Evolutionary conservation across 2,329 filamentous ascomycete genomes (phyloP), one percentile per base, ranked within the genome.

Genomic region (Ophiostoma montium): DNA sequence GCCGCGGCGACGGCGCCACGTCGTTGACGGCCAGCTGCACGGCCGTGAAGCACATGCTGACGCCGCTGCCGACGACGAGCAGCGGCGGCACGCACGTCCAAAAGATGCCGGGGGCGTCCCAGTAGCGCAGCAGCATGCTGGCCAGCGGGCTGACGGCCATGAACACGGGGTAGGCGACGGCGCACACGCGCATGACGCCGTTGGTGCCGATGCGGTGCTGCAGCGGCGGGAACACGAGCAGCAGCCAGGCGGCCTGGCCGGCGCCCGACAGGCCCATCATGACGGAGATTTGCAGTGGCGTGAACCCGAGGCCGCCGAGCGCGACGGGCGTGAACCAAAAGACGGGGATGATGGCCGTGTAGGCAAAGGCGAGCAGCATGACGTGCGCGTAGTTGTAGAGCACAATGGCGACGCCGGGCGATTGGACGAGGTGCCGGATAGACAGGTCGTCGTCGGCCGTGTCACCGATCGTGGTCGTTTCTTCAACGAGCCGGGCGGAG

Each of bases 11-110:
- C 0, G 86, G 86, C 0, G 80, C 72, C 2, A 84, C 75, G 51
- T 89, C 83, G 61, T 90, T 90, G 31, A 90, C 59, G 0, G 78
- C 78, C 9, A 90, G 76, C 66, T 89, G 84, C 1, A 81, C 72
- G 2, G 71, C 79, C 0, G 82, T 88, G 59, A 83, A 84, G 2
- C 72, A 69, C 82, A 86, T 86, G 45, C 71, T 72, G 0, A 85
- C 75, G 1, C 78, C 78, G 12, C 72, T 72, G 0, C 80, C 81
- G 0, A 84, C n/a, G 0, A 67, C 65, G 11, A 80, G 60, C 10
- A 63, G 46, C 0, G 64, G 54, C 0, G 70, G 69, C 1, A 61
- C 65, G 2, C 71, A 44, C 2, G 72, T 58, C 78, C 82, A 87
- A 60, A 87, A 86, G 0, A 62, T 53, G 0, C 59, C 61, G 2